phyloP scores from a whole-genome alignment of 768 basidiomycete species.

The Steccherinum ochraceum region DNA sequence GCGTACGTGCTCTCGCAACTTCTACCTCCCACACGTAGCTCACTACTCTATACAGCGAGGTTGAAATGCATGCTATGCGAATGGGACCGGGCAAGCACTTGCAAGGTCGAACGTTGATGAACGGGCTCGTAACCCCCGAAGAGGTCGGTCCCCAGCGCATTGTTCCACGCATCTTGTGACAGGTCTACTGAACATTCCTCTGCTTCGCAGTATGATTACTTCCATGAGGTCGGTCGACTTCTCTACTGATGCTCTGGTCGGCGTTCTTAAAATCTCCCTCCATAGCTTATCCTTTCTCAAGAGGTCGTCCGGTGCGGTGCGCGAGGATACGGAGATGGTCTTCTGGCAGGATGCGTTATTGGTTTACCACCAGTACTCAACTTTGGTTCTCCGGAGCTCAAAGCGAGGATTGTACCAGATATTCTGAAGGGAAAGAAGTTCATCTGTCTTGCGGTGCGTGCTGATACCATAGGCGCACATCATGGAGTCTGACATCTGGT shows the following conservation, averaged over 20 bases:
- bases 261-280: not conserved
- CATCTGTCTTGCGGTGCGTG: constrained; percentile 61
- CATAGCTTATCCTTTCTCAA: constrained; percentile 25
- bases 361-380: constrained; percentile 83
- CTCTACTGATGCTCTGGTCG: not conserved
- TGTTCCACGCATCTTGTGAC: not conserved
- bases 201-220: constrained; percentile 66
- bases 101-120: constrained; percentile 69
- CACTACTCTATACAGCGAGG: constrained; percentile 33
- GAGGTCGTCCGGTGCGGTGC: constrained; percentile 45
- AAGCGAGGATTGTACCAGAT: constrained; percentile 55
- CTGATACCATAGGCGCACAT: too few species aligned
- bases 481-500: not conserved
- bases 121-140: constrained; percentile 71
- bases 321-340: constrained; percentile 79
- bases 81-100: constrained; percentile 89
- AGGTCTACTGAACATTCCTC: not conserved
- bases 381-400: constrained; percentile 63
- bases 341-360: constrained; percentile 73
- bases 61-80: constrained; percentile 86
- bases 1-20: constrained; percentile 34
- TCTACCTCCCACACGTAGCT: not conserved
- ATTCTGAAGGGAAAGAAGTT: constrained; percentile 74
- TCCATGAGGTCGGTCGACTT: constrained; percentile 54
- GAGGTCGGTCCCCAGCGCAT: constrained; percentile 27